These are phyloP conservation scores for Senna siamea DNA, from an alignment of 306 rosid genomes.

Conservation along the genomic window DNA sequence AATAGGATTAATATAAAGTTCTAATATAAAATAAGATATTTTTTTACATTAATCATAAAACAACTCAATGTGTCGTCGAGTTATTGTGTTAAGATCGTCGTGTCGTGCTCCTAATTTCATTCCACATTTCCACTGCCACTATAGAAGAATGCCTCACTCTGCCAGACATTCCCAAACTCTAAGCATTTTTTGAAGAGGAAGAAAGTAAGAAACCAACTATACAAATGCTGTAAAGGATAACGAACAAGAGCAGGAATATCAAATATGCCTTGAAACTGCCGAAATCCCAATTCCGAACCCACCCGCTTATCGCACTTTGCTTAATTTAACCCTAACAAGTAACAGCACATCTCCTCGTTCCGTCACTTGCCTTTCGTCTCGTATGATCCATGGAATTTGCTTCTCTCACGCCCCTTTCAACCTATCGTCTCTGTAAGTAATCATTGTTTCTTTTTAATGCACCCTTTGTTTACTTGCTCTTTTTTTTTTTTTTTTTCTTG, in stretches of 20 bases:
- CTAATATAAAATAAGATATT: too few relatives aligned
- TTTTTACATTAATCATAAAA: too few relatives aligned
- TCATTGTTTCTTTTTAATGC: neutral
- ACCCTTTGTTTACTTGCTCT: neutral
- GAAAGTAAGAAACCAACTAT: too few relatives aligned
- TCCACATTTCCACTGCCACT: too few relatives aligned
- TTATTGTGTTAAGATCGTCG: too few relatives aligned
- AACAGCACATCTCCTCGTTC: neutral
- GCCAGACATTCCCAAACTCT: neutral
- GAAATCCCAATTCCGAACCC: neutral
- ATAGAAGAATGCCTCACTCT: too few relatives aligned
- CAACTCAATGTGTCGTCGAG: too few relatives aligned
- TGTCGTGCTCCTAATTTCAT: too few relatives aligned
- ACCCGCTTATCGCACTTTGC: neutral
- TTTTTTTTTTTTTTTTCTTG: neutral
- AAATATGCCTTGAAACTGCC: slow-evolving; percentile 27
- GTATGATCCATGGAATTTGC: slow-evolving; percentile 39
- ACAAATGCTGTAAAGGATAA: neutral
- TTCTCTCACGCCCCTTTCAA: slow-evolving; percentile 27
- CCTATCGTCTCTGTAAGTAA: neutral
- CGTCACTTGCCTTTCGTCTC: too few relatives aligned
- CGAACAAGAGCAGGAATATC: neutral
- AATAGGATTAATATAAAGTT: too few relatives aligned
- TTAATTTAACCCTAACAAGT: slow-evolving; percentile 14
- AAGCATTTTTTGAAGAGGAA: neutral